Conservation (phyloP, 2,329 filamentous ascomycete genomes). For the Sarocladium kiliense region DNA sequence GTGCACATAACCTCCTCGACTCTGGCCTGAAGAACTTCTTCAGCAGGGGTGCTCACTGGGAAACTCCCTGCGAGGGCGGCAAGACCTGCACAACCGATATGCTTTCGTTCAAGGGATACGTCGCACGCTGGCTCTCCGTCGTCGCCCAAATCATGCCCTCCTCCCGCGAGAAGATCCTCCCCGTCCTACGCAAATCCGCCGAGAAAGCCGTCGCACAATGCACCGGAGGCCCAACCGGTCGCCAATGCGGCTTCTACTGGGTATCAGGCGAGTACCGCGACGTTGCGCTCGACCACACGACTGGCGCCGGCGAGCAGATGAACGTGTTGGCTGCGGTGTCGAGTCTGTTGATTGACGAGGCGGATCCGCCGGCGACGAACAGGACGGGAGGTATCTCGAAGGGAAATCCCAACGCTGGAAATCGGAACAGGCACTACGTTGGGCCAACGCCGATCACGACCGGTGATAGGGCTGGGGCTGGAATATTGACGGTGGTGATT, state of each 20-base stretch:
- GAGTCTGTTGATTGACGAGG: constrained; percentile 38
- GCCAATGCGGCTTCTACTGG: constrained; percentile 47
- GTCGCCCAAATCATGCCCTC: constrained; percentile 45
- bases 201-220: constrained; percentile 44
- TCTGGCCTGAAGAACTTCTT: constrained; percentile 48
- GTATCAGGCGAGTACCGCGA: constrained; percentile 37
- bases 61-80: constrained; percentile 57
- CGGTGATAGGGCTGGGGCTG: constrained; percentile 10
- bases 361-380: constrained; percentile 37
- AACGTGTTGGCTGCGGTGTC: constrained; percentile 51
- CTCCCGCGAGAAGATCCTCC: constrained; percentile 37
- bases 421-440: neutral
- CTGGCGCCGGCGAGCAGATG: constrained; percentile 55
- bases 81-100: constrained; percentile 52
- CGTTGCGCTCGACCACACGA: constrained; percentile 42
- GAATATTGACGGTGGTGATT: constrained; percentile 26
- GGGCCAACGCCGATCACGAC: constrained; percentile 9
- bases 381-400: constrained; percentile 44
- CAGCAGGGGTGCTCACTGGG: constrained; percentile 54
- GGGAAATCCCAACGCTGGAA: constrained; percentile 36
- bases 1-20: constrained; percentile 50
- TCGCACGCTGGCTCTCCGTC: constrained; percentile 45
- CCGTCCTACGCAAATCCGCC: constrained; percentile 41
- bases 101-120: constrained; percentile 51
- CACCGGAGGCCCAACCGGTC: constrained; percentile 28